phyloP scores from a whole-genome alignment of 768 basidiomycete species.

The Boletus eberwhitei region DNA sequence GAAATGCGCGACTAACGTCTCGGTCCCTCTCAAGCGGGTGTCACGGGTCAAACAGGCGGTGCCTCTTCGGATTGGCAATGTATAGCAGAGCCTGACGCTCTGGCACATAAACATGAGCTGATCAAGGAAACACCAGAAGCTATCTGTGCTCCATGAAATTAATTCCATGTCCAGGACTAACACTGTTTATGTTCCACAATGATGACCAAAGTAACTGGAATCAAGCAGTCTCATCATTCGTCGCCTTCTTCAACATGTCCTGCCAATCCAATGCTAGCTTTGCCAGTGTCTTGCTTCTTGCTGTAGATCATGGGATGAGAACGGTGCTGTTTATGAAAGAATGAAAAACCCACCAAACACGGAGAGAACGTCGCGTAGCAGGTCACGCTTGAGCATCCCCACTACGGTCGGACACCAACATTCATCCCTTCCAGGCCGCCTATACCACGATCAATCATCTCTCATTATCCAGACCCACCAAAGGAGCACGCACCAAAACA shows the following conservation, averaged over 20 bases:
- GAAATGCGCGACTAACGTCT: not conserved
- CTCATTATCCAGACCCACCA: not conserved
- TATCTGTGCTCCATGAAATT: not conserved
- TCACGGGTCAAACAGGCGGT: not conserved
- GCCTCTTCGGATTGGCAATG: slow-evolving; percentile 2
- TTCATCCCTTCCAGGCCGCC: slow-evolving; percentile 64
- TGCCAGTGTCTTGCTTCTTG: slow-evolving; percentile 68
- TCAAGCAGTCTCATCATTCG: slow-evolving; percentile 42
- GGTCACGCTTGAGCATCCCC: slow-evolving; percentile 76
- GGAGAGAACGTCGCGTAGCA: slow-evolving; percentile 74
- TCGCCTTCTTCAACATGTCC: slow-evolving; percentile 67
- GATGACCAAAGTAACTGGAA: not conserved
- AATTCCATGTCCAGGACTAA: not conserved
- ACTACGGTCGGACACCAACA: slow-evolving; percentile 66
- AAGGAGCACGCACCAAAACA: slow-evolving; percentile 69
- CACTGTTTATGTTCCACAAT: not conserved
- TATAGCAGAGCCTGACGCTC: too few species aligned
- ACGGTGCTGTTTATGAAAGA: not conserved
- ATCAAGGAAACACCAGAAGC: not conserved
- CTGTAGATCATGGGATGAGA: slow-evolving; percentile 36
- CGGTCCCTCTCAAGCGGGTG: not conserved
- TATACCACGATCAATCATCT: slow-evolving; percentile 22
- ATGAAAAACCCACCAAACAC: slow-evolving; percentile 63
- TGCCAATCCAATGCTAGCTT: slow-evolving; percentile 82
- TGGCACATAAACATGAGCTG: not conserved